Conservation (phyloP, 2,329 filamentous ascomycete species). For the Elsinoe arachidis region DNA sequence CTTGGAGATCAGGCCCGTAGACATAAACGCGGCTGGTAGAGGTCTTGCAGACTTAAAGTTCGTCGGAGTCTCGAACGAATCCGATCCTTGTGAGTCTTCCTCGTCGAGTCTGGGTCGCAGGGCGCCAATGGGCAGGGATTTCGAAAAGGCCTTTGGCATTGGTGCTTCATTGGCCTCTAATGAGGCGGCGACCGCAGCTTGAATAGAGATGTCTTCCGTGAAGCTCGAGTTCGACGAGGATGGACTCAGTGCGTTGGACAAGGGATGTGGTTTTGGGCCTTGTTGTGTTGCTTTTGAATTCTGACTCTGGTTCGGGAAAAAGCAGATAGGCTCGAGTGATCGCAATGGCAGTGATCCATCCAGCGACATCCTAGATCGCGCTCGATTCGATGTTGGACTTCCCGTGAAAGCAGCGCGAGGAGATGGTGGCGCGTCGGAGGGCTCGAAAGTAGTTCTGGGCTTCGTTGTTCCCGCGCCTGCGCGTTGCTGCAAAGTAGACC, state of each 20-base stretch:
- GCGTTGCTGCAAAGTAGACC: conserved; percentile 81
- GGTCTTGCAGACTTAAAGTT: conserved; percentile 70
- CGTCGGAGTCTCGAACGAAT: conserved; percentile 63
- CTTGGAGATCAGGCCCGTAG: conserved; percentile 90
- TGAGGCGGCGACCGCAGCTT: conserved; percentile 32
- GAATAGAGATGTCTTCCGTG: conserved; percentile 57
- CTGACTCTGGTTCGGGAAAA: conserved; percentile 21
- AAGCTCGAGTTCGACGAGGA: conserved; percentile 77
- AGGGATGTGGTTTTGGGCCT: conserved; percentile 57
- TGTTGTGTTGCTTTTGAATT: conserved; percentile 27
- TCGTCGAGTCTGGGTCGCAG: conserved; percentile 39
- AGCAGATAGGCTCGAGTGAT: conserved; percentile 50
- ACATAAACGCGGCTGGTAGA: conserved; percentile 78
- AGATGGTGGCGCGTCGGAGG: conserved; percentile 25
- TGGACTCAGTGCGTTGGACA: conserved; percentile 78
- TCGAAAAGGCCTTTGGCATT: conserved; percentile 58
- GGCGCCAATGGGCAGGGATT: conserved; percentile 63
- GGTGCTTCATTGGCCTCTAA: conserved; percentile 24
- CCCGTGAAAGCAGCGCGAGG: conserved; percentile 8
- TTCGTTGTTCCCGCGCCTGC: conserved; percentile 42
- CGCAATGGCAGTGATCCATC: conserved; percentile 66
- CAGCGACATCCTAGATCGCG: conserved; percentile 61
- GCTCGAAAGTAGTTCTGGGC: conserved; percentile 25
- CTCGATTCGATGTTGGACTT: conserved; percentile 24
- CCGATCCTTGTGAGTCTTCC: conserved; percentile 30